Evolutionary conservation across 2,329 filamentous ascomycete species (phyloP), one percentile per base, ranked within the genome.

Genomic region (Aspergillus alliaceus): DNA sequence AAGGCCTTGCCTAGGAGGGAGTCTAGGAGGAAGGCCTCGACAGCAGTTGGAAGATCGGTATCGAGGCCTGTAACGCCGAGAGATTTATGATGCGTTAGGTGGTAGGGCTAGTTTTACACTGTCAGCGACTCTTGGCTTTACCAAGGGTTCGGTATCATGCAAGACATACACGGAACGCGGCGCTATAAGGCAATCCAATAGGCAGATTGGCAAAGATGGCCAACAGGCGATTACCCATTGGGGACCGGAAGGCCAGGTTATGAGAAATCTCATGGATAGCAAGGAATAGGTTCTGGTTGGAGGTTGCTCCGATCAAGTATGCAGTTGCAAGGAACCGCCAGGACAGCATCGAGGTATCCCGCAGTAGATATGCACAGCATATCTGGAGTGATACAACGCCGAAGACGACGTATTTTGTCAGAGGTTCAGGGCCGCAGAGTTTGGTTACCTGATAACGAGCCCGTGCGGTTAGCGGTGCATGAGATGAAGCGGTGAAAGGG

Each of bases 201-300:
- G 95, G 95, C 47, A 99, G 80, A 76, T 99, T 99, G 60, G 95
- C 95, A 72, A 97, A 86, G 59, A 99, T 90, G 64, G 95, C 95
- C 63, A 98, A 83, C 52, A 96, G 72, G 20, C 95, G 84, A 78
- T 99, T 99, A 59, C 86, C 88, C 40, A 87, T 73, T 1, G 90
- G 84, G 25, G 86, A 93, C 64, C 86, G 86, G 82, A 98, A 98
- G 34, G 93, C 95, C 61, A 99, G 82, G 73, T 99, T 99, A 79
- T 99, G 95, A 15, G 91, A 96, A 74, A 99, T 98, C 78, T 99
- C 95, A 79, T 99, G 95, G 71, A 99, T 99, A 58, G 95, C 92
- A 40, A 99, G 87, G 80, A 99, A 99, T 51, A 98, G 85, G 76
- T 99, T 99, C 82, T 99, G 95, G 81, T 98, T 99, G 54, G 93